Evolutionary conservation across 2,329 filamentous ascomycete species (phyloP), one percentile per base, ranked within the genome.

Genomic region (Botrytis galanthina): DNA sequence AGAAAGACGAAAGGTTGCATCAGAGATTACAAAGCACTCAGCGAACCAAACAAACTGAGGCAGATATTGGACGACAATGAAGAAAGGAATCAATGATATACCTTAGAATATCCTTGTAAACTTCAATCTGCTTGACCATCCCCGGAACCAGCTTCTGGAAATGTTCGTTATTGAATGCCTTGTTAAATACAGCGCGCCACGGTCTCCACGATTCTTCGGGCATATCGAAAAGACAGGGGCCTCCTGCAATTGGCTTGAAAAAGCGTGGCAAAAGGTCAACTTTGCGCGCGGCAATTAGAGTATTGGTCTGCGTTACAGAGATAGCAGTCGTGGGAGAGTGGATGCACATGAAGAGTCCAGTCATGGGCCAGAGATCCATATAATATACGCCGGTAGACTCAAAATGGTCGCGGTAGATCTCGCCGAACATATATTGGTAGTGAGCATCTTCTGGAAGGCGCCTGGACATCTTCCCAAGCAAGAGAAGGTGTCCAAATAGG

Each of bases 361-460:
- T 44, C 42, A 78, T 74, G n/a, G 77, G 78, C 77, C 76, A 79
- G 10, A 77, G 35, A 57, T 79, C 78, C 39, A 79, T n/a, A 69
- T 78, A 78, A 57, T 74, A 77, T 20, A 74, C 60, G 2, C 76
- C 76, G 20, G 73, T 35, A 42, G 76, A 67, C n/a, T 71, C 60
- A 64, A 76, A 73, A 66, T 73, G 16, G n/a, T 77, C 70, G 9
- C 61, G 61, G 44, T 70, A 71, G 63, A 77, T 77, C 39, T 75
- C 73, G n/a, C 69, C 67, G 42, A 76, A 62, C 6, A 61, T 61
- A 46, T 75, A 73, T 35, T 67, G 67, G 37, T 78, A 75, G 44
- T 78, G 76, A 54, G 75, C 75, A 51, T 73, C 67, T 29, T 29
- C 51, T 12, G 76, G 75, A 1, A 76, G 48, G 26, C 51, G 32